These are phyloP conservation scores for Penicillium sclerotiorum DNA, from an alignment of 2,329 filamentous ascomycete species.

Conservation along the genomic window DNA sequence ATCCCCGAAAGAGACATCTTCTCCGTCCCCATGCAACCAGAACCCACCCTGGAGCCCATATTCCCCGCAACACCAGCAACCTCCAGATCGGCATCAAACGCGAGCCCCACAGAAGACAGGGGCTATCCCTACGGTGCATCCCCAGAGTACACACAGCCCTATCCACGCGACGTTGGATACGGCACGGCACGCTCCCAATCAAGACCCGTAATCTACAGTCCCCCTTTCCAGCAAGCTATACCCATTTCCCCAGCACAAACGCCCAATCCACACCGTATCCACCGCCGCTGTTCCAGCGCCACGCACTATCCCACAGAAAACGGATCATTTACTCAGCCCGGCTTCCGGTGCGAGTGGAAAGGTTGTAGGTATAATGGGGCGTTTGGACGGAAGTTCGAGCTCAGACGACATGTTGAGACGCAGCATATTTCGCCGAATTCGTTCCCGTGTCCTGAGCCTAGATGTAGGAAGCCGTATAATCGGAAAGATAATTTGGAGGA, in stretches of 20 bases:
- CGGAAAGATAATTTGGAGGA: constrained; percentile 5
- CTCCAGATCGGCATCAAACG: not conserved
- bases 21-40: not conserved
- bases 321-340: not conserved
- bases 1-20: not conserved
- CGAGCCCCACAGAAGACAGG: not conserved
- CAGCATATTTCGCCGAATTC: not conserved
- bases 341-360: not conserved
- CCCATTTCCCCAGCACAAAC: not conserved
- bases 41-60: not conserved
- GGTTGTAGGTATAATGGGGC: constrained; percentile 5
- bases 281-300: not conserved
- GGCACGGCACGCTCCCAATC: not conserved
- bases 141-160: not conserved
- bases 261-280: not conserved
- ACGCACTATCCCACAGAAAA: not conserved
- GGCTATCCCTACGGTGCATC: not conserved
- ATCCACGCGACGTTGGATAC: not conserved
- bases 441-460: not conserved
- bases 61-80: not conserved
- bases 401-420: constrained; percentile 3
- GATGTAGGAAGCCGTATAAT: constrained; percentile 3
- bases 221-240: not conserved
- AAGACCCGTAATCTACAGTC: not conserved
- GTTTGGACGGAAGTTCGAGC: not conserved